These are phyloP conservation scores for Talaromyces liani DNA, from an alignment of 495 filamentous ascomycete genomes.

Conservation along the genomic window DNA sequence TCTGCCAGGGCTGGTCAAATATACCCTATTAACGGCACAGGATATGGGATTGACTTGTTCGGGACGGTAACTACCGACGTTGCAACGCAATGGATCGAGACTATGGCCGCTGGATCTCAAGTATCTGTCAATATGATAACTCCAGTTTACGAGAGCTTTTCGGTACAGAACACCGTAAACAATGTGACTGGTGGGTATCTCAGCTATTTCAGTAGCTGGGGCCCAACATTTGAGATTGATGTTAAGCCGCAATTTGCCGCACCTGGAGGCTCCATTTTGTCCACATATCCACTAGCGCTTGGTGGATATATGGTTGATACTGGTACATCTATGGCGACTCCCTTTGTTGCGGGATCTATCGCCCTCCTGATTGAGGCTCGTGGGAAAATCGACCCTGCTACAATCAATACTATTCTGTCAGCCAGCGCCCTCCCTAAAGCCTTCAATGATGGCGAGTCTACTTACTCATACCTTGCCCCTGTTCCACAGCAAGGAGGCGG, in stretches of 20 bases:
- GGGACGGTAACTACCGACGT: conserved; percentile 27
- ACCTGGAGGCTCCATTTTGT: conserved; percentile 48
- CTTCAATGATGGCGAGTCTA: conserved; percentile 40
- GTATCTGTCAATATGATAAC: conserved; percentile 25
- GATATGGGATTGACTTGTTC: conserved; percentile 6
- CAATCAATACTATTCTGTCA: conserved; percentile 26
- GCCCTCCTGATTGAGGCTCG: conserved; percentile 40
- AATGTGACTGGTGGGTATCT: conserved; percentile 20
- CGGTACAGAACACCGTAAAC: background rate
- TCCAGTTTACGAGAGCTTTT: conserved; percentile 13
- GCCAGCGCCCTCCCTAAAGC: conserved; percentile 29
- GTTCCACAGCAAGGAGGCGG: conserved; percentile 51
- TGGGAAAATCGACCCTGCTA: conserved; percentile 30
- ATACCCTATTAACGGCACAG: conserved; percentile 11
- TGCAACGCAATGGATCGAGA: conserved; percentile 41
- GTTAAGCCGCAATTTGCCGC: conserved; percentile 46
- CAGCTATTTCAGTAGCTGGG: conserved; percentile 48
- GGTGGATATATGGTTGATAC: conserved; percentile 33
- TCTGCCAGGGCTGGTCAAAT: conserved; percentile 30
- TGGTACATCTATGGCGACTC: conserved; percentile 51
- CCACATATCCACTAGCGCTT: conserved; percentile 44
- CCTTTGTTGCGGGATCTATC: conserved; percentile 46
- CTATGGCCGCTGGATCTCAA: conserved; percentile 34
- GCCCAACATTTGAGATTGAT: conserved; percentile 47
- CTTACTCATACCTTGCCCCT: conserved; percentile 36